These are phyloP conservation scores for Lolium rigidum DNA, from an alignment of 176 grass and related monocot genomes.

Conservation along the genomic window DNA sequence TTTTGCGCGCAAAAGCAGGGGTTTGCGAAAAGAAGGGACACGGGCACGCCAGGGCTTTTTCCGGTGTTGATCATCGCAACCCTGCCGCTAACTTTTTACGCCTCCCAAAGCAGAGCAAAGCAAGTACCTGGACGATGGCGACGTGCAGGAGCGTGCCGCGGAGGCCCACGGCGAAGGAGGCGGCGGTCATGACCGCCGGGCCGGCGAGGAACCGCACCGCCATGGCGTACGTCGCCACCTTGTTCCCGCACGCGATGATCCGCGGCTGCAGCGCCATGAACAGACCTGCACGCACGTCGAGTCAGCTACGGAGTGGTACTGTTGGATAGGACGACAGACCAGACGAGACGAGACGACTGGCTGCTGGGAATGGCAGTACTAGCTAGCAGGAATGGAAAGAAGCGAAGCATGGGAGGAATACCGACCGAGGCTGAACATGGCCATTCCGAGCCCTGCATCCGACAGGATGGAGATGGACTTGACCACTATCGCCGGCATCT, in stretches of 20 bases:
- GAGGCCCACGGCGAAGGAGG: constrained; percentile 92
- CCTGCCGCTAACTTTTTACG: neutral
- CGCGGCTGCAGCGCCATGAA: constrained; percentile 98
- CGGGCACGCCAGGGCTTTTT: constrained; percentile 28
- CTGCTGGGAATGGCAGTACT: neutral
- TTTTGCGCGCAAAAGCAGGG: constrained; percentile 11
- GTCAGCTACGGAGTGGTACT: neutral
- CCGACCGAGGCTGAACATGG: constrained; percentile 99
- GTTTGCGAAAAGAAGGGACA: constrained; percentile 11
- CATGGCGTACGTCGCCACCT: constrained; percentile 87
- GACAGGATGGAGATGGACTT: constrained; percentile 97
- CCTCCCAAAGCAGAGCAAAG: constrained; percentile 11
- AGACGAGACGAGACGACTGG: neutral
- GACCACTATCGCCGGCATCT: constrained; percentile 92
- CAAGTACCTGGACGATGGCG: constrained; percentile 91
- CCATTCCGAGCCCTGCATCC: constrained; percentile 97
- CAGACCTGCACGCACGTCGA: constrained; percentile 56
- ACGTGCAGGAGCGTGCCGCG: constrained; percentile 92
- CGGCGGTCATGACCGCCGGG: constrained; percentile 81
- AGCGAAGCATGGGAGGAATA: neutral
- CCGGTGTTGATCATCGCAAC: neutral
- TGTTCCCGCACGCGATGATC: constrained; percentile 97
- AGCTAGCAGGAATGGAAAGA: neutral
- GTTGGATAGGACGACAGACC: constrained; percentile 6
- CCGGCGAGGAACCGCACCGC: constrained; percentile 85